Evolutionary conservation across 352 stramenopile species (phyloP), one percentile per base, ranked within the genome.

Genomic region (Phytophthora pisi): DNA sequence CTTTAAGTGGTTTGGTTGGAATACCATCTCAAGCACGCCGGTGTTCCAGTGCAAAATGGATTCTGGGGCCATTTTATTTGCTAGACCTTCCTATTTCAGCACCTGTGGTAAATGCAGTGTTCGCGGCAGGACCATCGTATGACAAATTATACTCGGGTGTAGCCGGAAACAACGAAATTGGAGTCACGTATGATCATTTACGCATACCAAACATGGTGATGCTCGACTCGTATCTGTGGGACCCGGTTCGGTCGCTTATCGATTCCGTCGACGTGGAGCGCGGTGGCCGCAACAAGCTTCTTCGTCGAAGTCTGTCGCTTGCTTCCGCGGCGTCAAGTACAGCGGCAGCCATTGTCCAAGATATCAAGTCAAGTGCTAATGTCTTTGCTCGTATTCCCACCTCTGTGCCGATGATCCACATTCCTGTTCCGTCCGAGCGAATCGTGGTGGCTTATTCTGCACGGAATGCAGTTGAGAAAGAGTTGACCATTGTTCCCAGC

Each of bases 221-320:
- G 18, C 73, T 91, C 5, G 82, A 91, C 45, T 85, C 83, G 18
- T 90, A 88, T 38, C 82, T 88, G 58, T 81, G 77, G 50, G 82
- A 92, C 43, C 84, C 84, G 13, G 79, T 92, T 43, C 78, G 81
- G 5, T 81, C 74, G 16, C 59, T 92, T 24, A 88, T 92, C 49
- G 78, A 92, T 49, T 90, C 82, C 0, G 84, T 92, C 20, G 84
- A 92, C 71, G 72, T 83, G 10, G 84, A 90, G 31, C 71, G 79
- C 51, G 64, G 57, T 18, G 40, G 79, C 52, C 31, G 73, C 58
- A 64, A 75, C 72, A 69, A 92, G 66, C 66, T 90, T 66, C 24
- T 81, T 81, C 40, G 59, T 81, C 16, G 72, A 62, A 88, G 81
- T 55, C 50, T 91, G 24, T 86, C 84, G 7, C 60, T 91, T 15